Conservation (phyloP, 805 yeast genomes). For the Suhomyces emberorum region DNA sequence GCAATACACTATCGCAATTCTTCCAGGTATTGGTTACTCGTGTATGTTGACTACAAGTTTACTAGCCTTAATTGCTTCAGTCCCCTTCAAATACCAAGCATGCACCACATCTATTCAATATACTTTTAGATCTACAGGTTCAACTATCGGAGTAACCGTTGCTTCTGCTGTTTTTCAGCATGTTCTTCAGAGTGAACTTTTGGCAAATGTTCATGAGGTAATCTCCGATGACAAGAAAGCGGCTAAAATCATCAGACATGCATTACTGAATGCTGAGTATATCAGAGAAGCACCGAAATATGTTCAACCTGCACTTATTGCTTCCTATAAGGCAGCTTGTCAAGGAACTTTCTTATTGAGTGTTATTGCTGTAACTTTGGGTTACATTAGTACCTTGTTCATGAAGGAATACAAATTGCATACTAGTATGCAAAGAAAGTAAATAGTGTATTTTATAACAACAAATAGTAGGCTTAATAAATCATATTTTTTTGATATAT, state of each 20-base stretch:
- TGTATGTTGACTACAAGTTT: slow-evolving; percentile 66
- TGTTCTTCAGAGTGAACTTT: slow-evolving; percentile 30
- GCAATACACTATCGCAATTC: slow-evolving; percentile 45
- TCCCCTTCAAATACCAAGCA: slow-evolving; percentile 68
- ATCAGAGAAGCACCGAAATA: slow-evolving; percentile 51
- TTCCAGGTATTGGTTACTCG: slow-evolving; percentile 67
- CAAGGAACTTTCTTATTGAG: slow-evolving; percentile 54
- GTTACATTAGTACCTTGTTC: slow-evolving; percentile 41
- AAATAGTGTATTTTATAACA: too few relatives aligned
- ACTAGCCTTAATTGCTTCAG: slow-evolving; percentile 74
- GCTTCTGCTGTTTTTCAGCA: slow-evolving; percentile 66
- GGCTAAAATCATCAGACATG: slow-evolving; percentile 44
- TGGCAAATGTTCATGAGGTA: slow-evolving; percentile 6
- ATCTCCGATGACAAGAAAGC: slow-evolving; percentile 36
- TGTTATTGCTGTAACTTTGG: slow-evolving; percentile 35
- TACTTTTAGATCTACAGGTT: slow-evolving; percentile 82
- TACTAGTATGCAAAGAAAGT: slow-evolving; percentile 46
- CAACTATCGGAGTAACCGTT: slow-evolving; percentile 75
- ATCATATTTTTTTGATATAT: too few relatives aligned
- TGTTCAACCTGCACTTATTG: slow-evolving; percentile 45
- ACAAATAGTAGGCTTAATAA: too few relatives aligned
- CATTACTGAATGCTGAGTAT: slow-evolving; percentile 56
- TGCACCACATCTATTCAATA: slow-evolving; percentile 87
- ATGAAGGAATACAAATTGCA: slow-evolving; percentile 61
- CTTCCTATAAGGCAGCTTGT: slow-evolving; percentile 51